phyloP scores from a whole-genome alignment of 2,329 filamentous ascomycete genomes.

The Xylaria hypoxylon region DNA sequence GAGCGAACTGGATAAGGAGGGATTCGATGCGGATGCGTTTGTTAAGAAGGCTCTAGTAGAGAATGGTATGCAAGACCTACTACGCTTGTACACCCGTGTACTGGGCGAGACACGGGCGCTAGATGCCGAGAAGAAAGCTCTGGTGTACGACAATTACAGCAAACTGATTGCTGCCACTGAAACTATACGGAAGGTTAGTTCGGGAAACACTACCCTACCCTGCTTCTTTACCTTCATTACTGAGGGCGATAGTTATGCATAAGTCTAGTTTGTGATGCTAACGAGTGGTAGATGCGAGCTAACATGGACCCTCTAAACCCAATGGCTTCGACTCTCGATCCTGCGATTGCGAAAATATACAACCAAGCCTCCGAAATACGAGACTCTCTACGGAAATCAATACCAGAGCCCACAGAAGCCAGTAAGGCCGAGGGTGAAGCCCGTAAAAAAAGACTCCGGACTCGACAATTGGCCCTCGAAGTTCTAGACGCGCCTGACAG shows the following conservation, averaged over 20 bases:
- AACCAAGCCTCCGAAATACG: slow-evolving; percentile 67
- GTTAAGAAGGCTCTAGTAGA: slow-evolving; percentile 71
- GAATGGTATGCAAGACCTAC: slow-evolving; percentile 73
- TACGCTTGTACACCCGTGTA: slow-evolving; percentile 77
- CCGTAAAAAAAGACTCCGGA: slow-evolving; percentile 53
- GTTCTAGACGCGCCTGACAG: slow-evolving; percentile 71
- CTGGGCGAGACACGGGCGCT: slow-evolving; percentile 86
- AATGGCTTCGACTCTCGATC: slow-evolving; percentile 77
- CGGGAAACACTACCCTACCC: not conserved
- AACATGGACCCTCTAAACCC: slow-evolving; percentile 85
- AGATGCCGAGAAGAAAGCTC: slow-evolving; percentile 94
- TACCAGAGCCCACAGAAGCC: slow-evolving; percentile 60
- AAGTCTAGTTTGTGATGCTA: slow-evolving; percentile 5
- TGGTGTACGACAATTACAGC: slow-evolving; percentile 98
- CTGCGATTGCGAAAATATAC: slow-evolving; percentile 80
- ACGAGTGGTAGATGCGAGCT: slow-evolving; percentile 71
- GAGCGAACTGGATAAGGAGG: slow-evolving; percentile 77
- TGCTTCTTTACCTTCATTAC: not conserved
- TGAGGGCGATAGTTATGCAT: not conserved
- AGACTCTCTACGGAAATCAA: slow-evolving; percentile 60
- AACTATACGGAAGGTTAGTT: slow-evolving; percentile 81
- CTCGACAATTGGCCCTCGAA: slow-evolving; percentile 70
- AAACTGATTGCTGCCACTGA: slow-evolving; percentile 97
- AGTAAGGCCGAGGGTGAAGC: slow-evolving; percentile 53
- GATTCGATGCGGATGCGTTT: slow-evolving; percentile 79